Evolutionary conservation across 495 filamentous ascomycete genomes (phyloP).

Genomic region (Neurospora pannonica): DNA sequence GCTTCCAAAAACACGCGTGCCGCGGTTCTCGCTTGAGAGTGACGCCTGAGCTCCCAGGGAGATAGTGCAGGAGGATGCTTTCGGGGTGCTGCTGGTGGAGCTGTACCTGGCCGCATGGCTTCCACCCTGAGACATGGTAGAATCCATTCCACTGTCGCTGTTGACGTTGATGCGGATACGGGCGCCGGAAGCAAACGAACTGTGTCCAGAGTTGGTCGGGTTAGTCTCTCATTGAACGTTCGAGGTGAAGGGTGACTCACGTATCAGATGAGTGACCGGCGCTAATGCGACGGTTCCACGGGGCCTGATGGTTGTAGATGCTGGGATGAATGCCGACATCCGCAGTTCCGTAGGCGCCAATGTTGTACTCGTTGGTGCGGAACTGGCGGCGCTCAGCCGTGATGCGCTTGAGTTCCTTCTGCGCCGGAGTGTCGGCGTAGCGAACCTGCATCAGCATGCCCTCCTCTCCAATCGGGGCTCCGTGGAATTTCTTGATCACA

Average conservation of each 20-base stretch:
- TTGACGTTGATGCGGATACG: conserved; percentile 10
- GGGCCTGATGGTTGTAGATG: conserved; percentile 25
- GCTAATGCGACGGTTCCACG: conserved; percentile 21
- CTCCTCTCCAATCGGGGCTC: conserved; percentile 57
- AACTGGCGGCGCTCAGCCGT: conserved; percentile 88
- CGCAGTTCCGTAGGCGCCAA: conserved; percentile 46
- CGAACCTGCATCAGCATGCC: conserved; percentile 80
- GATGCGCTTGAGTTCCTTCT: conserved; percentile 91
- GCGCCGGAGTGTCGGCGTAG: conserved; percentile 90
- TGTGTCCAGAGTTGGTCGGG: conserved; percentile 9
- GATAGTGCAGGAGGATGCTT: not conserved
- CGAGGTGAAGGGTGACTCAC: conserved; percentile 4
- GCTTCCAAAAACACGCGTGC: not conserved
- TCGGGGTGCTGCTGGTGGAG: not conserved
- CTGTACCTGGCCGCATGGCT: conserved; percentile 20
- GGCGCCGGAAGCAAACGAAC: conserved; percentile 19
- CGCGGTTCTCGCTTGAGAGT: not conserved
- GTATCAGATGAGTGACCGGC: conserved; percentile 16
- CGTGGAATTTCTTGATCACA: conserved; percentile 76
- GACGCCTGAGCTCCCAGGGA: not conserved
- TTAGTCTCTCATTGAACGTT: not conserved
- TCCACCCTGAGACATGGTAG: conserved; percentile 8
- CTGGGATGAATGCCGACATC: conserved; percentile 41
- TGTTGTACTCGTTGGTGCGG: conserved; percentile 90
- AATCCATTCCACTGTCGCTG: conserved; percentile 7